These are phyloP conservation scores for Morella rubra DNA, from an alignment of 306 rosid species.

Conservation along the genomic window DNA sequence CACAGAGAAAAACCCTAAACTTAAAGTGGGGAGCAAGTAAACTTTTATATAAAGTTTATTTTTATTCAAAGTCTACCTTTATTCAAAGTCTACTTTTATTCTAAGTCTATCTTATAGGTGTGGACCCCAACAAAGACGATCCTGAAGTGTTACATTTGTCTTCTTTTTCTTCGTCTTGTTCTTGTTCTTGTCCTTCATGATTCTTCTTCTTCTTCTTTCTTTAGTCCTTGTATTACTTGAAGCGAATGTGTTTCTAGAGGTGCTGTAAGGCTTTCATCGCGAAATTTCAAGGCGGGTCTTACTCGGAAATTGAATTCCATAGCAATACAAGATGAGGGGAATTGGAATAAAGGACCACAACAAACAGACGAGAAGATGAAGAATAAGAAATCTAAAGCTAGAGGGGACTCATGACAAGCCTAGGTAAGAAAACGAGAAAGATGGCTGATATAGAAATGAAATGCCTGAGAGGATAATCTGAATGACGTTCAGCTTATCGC, in stretches of 20 bases:
- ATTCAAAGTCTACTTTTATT: too few species aligned
- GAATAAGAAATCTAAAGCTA: neutral
- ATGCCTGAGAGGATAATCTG: slow-evolving; percentile 7
- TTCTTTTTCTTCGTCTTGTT: slow-evolving; percentile 17
- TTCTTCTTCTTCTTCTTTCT: slow-evolving; percentile 5
- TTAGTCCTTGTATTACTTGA: neutral
- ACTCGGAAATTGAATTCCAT: slow-evolving; percentile 35
- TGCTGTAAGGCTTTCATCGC: slow-evolving; percentile 14
- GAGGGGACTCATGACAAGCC: neutral
- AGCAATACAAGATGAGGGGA: neutral
- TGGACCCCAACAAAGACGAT: slow-evolving; percentile 27
- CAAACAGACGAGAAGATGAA: neutral
- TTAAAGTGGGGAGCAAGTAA: too few species aligned
- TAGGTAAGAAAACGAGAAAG: slow-evolving; percentile 16
- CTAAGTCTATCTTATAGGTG: too few species aligned
- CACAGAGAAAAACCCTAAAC: too few species aligned
- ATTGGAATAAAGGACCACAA: neutral
- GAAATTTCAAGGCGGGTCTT: slow-evolving; percentile 21
- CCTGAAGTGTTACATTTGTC: slow-evolving; percentile 25
- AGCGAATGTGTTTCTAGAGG: neutral
- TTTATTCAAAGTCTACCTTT: too few species aligned
- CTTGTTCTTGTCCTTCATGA: slow-evolving; percentile 16
- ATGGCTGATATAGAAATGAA: slow-evolving; percentile 12
- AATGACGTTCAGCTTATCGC: too few species aligned
- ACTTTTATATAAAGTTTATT: too few species aligned